Evolutionary conservation across 768 basidiomycete genomes (phyloP), one percentile per base, ranked within the genome.

Genomic region (Pilatotrama ljubarskyi): DNA sequence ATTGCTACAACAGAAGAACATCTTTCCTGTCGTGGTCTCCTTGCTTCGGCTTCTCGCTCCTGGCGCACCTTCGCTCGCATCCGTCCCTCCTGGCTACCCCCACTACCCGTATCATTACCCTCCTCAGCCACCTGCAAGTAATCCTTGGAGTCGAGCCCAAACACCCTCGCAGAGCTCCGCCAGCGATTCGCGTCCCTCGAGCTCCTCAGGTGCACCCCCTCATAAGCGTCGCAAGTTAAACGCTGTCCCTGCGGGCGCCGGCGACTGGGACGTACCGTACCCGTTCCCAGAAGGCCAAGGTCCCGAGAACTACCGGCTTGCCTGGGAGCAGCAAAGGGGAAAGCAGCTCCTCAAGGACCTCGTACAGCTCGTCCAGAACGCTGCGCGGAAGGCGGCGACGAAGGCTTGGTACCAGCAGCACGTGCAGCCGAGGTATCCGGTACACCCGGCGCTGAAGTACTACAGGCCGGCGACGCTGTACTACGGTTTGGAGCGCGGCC

Each of bases 181-280:
- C 15, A 18, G 20, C 20, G 32, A 43, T 20, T 35, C 32, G 17
- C 59, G 43, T 13, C 41, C 62, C 18, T 42, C 54, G 1, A 53
- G 41, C 18, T 25, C 49, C 9, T 55, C 69, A n/a, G 63, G 46
- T 29, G 61, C 60, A 8, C 69, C 78, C 8, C 67, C 77, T 6
- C 47, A 66, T 18, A 91, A 90, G 73, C 84, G 82, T 61, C 80
- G 89, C 26, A 88, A 82, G 64, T 75, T 91, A 14, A 78, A 77
- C 57, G 74, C 76, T 9, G 89, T 93, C 14, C 91, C 91, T 35
- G 91, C 91, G 20, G 91, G 91, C 11, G 91, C 91, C 1, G 79
- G 72, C 1, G 89, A 91, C 67, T 93, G 91, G 91, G 89, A 91
- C 64, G 82, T 92, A 0, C 91, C 91, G 0, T 92, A 86, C 70